Base-by-base conservation (phyloP, 257 asterid species). In the Penstemon eatonii region DNA sequence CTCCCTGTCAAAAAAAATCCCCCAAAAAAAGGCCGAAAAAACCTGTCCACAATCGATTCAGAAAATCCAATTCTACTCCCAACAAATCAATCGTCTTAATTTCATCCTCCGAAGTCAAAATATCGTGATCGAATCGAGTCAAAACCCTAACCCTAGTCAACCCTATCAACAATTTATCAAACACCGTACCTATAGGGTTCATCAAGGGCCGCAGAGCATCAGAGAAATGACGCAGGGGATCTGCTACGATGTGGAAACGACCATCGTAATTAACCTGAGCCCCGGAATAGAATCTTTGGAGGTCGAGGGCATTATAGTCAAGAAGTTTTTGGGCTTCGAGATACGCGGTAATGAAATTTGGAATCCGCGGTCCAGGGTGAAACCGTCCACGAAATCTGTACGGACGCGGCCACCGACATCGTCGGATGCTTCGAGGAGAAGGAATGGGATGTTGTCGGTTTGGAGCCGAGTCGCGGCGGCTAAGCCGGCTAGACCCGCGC, bases 371-470 rank as follows among this genome's bases (percentile, higher is more conserved):
- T 93, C 99, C 67, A 93, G 88, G 18, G 84, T 82, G 87, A 73
- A 93, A 51, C 97, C 99, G 71, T 93, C 91, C 77, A 84, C 79
- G 45, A 66, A 41, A 71, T 93, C 99, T 5, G 96, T 78, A 5
- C 96, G 95, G 5, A 93, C 99, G n/a, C 99, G 96, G 71, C 97
- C 99, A 5, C 99, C 99, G 46, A 93, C 94, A 47, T 78, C 81
- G 78, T 93, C 92, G 72, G 97, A 84, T 60, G 97, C 83, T 73
- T 93, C 96, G 56, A 93, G 82, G 76, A 93, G 83, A 69, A 85
- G 76, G 86, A 75, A 93, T 4, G 96, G 96, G 69, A 87, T 47
- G 56, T 81, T 80, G 25, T 85, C 88, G 7, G 96, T 84, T 50
- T 84, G 95, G 77, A 93, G 99, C 11, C 86, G 87, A 56, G 79